Base-by-base conservation (phyloP, 192 early-diverging fungal species). In the Podila minutissima region DNA sequence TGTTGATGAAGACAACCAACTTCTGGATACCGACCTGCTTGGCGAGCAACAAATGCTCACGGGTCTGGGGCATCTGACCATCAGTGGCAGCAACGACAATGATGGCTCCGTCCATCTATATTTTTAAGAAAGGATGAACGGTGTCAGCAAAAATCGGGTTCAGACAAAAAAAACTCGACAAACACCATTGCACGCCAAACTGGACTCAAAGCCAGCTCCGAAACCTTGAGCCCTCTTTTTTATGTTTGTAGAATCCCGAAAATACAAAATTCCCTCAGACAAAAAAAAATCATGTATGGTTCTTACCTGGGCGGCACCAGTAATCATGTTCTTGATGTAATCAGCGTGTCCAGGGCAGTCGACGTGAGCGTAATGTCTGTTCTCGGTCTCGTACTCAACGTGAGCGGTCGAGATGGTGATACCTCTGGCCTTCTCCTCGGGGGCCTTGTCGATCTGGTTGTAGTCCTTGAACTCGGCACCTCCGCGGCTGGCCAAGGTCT, bases 251-350 rank as follows among this genome's bases (percentile, higher is more conserved):
- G 41, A 22, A 55, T 55, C 53, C 53, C 53, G 19, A 20, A 24
- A 55, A 55, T 5, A 55, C 24, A 55, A 55, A 55, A 24, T 24
- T 55, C 53, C n/a, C 53, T 55, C 53, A 55, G 19, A 62, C 13
- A 6, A 26, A 62, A 19, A 13, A 26, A 66, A 29, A n/a, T 9
- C 9, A 32, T 31, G 33, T 32, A 22, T 7, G 49, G 17, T 20
- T 31, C 65, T 46, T 83, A 93, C 92, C 84, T 97, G 95, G 46
- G 98, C 95, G 64, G 98, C 97, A 83, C 98, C 97, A 83, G 97
- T 97, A 85, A 96, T 96, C 93, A 96, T 95, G 89, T 96, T 96
- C 89, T 99, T 99, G 85, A 99, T 99, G 87, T 97, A 99, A 91
- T 99, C 98, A 66, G 95, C 94, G 89, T 99, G 98, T 55, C 98